Evolutionary conservation across 2,329 filamentous ascomycete genomes (phyloP).

Genomic region (Cadophora luteo-olivacea): DNA sequence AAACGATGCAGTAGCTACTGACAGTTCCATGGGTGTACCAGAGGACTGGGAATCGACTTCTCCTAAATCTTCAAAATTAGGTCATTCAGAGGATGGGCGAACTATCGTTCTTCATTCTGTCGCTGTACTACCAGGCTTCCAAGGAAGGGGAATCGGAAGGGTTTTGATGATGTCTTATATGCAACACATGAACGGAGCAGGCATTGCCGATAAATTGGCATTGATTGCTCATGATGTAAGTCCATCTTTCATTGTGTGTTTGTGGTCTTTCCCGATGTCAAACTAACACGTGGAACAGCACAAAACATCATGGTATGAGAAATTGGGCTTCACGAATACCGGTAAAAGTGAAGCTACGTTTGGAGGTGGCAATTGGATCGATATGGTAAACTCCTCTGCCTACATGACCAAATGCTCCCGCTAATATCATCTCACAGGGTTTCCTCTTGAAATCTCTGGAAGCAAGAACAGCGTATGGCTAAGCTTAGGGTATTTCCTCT

Average conservation of each 20-base stretch:
- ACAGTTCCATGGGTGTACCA: conserved; percentile 78
- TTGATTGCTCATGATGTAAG: conserved; percentile 77
- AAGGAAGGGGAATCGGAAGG: conserved; percentile 75
- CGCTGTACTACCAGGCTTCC: conserved; percentile 77
- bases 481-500: not conserved
- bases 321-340: conserved; percentile 73
- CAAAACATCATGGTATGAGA: conserved; percentile 76
- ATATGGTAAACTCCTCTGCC: conserved; percentile 66
- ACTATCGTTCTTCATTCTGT: conserved; percentile 86
- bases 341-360: conserved; percentile 75
- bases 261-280: not conserved
- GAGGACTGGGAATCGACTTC: conserved; percentile 64
- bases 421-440: conserved; percentile 28
- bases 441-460: conserved; percentile 41
- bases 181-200: conserved; percentile 74
- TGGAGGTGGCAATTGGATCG: conserved; percentile 81
- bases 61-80: conserved; percentile 55
- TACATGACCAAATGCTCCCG: not conserved
- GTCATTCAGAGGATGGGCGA: conserved; percentile 75
- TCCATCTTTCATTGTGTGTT: conserved; percentile 18
- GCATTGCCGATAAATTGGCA: conserved; percentile 73
- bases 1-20: conserved; percentile 66
- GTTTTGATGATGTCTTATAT: conserved; percentile 79
- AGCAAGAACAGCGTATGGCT: conserved; percentile 42
- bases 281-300: conserved; percentile 50